A percentile compares a stretch with the other conserved stretches of the same genome.
Conservation (phyloP, 2,329 filamentous ascomycete species). For the Pseudovirgaria hyperparasitica region DNA sequence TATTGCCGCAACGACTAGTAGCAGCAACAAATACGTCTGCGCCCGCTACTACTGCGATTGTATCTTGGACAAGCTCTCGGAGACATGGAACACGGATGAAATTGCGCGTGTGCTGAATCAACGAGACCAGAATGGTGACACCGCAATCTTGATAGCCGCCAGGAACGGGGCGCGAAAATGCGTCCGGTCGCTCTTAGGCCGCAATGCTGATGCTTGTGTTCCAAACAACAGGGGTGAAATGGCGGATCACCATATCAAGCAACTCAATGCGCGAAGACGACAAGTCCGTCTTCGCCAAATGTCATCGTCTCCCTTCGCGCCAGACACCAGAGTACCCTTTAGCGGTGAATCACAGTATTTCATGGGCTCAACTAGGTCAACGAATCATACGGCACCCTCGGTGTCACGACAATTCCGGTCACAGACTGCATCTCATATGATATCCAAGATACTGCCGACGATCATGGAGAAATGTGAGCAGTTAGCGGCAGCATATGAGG, state of each 20-base stretch:
- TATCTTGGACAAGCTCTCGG: slow-evolving; percentile 74
- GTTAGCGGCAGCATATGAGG: slow-evolving; percentile 47
- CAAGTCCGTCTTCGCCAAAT: slow-evolving; percentile 47
- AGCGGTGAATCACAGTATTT: slow-evolving; percentile 3
- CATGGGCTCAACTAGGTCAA: slow-evolving; percentile 6
- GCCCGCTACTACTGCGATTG: slow-evolving; percentile 89
- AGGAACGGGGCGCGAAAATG: slow-evolving; percentile 75
- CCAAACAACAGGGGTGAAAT: slow-evolving; percentile 70
- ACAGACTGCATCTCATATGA: slow-evolving; percentile 43
- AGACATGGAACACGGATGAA: slow-evolving; percentile 61
- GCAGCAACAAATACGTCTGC: slow-evolving; percentile 75
- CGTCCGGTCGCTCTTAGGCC: slow-evolving; percentile 52
- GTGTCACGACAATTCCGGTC: slow-evolving; percentile 22
- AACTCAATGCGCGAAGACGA: slow-evolving; percentile 54
- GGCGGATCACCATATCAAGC: slow-evolving; percentile 71
- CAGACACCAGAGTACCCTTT: slow-evolving; percentile 20
- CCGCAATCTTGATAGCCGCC: slow-evolving; percentile 75
- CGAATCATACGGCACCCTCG: slow-evolving; percentile 13
- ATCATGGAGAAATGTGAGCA: slow-evolving; percentile 33
- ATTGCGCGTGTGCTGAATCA: slow-evolving; percentile 69
- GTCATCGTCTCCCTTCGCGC: slow-evolving; percentile 54
- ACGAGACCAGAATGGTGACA: slow-evolving; percentile 80
- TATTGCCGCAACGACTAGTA: slow-evolving; percentile 76
- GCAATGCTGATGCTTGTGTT: slow-evolving; percentile 74
- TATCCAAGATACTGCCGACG: slow-evolving; percentile 48